Percentiles rank a stretch among this genome's conserved stretches.
These are phyloP conservation scores for Colletotrichum tropicicola DNA, from an alignment of 2,329 filamentous ascomycete species.

Conservation along the genomic window DNA sequence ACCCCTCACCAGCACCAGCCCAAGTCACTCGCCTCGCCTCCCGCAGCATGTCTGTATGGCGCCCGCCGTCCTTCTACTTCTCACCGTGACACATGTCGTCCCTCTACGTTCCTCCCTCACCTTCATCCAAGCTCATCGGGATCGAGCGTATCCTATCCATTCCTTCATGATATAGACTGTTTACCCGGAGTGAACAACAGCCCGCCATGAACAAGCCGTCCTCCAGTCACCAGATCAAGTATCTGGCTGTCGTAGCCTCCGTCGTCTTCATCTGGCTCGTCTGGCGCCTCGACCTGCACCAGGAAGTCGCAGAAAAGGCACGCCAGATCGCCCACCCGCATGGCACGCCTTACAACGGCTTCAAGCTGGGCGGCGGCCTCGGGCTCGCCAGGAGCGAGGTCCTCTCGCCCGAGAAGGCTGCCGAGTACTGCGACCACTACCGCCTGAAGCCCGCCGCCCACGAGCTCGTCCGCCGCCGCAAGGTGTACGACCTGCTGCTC, in stretches of 20 bases:
- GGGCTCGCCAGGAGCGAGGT: slow-evolving; percentile 11
- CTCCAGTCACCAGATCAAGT: slow-evolving; percentile 17
- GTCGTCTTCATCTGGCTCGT: slow-evolving; percentile 27
- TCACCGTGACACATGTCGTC: not conserved
- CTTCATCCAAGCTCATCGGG: not conserved
- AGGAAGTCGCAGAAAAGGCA: not conserved
- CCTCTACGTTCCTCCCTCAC: not conserved
- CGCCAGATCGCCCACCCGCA: slow-evolving; percentile 4
- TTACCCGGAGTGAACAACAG: not conserved
- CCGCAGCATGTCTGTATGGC: not conserved
- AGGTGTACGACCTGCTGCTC: slow-evolving; percentile 70
- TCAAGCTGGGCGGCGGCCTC: not conserved
- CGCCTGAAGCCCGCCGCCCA: slow-evolving; percentile 46
- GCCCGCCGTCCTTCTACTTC: not conserved
- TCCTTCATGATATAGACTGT: not conserved
- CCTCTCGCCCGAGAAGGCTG: slow-evolving; percentile 17
- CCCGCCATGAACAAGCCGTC: slow-evolving; percentile 4
- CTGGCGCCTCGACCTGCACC: slow-evolving; percentile 12
- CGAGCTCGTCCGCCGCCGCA: slow-evolving; percentile 44
- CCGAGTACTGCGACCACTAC: slow-evolving; percentile 44
- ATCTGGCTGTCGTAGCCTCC: slow-evolving; percentile 2
- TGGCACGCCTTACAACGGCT: not conserved
- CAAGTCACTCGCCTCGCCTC: not conserved
- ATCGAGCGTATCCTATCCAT: not conserved
- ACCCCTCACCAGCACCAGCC: slow-evolving; percentile 3